Evolutionary conservation across 1,284 basidiomycete genomes (phyloP), one percentile per base, ranked within the genome.

Genomic region (Singerocomus rubriflavus): DNA sequence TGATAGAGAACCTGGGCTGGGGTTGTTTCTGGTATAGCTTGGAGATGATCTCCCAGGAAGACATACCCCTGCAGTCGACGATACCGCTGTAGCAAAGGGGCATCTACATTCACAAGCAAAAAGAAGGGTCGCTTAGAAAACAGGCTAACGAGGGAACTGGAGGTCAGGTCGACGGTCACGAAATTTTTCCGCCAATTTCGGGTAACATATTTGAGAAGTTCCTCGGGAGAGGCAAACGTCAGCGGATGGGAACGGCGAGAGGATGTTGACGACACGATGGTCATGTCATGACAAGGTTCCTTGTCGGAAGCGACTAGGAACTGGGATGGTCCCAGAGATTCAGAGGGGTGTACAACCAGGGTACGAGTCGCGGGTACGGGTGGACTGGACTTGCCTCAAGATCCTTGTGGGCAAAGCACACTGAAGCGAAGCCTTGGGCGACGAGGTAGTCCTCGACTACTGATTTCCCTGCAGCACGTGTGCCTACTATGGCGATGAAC

Each of bases 41-140:
- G 46, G n/a, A 40, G 27, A 49, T 10, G n/a, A 38, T 33, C 35
- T 25, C 21, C 8, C 32, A 34, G 8, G 41, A 47, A 32, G 39
- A 66, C 76, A 55, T 61, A 83, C 84, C 73, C 71, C 53, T 71
- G 67, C 29, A 73, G 73, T 42, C 84, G 77, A 47, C 70, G 68
- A 61, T 75, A 88, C 30, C 86, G 76, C 44, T 73, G 69, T 26
- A 85, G 65, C 25, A 96, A 62, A 0, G 95, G 94, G 0, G 91
- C 95, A 54, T 98, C 92, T n/a, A 96, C 79, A 41, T 75, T 80
- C 34, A 98, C 73, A 30, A 98, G 79, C 61, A 98, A 72, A 65
- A 98, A 94, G 67, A 93, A 98, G 0, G 96, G 96, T 9, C 97
- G 77, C 64, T 88, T 94, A 34, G 84, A 68, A 63, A 98, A 98